phyloP scores from a whole-genome alignment of 306 rosid genomes.

The Lathyrus sativus region DNA sequence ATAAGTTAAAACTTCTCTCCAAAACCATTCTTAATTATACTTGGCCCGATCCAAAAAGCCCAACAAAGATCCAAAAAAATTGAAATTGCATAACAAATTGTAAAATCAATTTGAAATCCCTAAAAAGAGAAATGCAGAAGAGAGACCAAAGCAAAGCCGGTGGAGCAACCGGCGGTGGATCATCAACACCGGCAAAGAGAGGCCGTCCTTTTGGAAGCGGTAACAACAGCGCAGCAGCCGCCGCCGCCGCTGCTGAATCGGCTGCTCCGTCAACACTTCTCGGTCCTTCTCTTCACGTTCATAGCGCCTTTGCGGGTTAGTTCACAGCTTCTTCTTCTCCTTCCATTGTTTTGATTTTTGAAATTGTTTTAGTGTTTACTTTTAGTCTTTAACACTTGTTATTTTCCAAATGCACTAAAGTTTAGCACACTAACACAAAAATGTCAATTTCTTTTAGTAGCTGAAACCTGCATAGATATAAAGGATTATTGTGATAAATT shows the following conservation, averaged over 20 bases:
- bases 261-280: conserved; percentile 83
- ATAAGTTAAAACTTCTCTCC: too few species aligned
- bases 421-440: too few species aligned
- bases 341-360: background rate
- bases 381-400: background rate
- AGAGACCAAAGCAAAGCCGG: conserved; percentile 77
- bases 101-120: conserved; percentile 30
- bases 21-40: too few species aligned
- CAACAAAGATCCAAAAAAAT: conserved; percentile 12
- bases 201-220: conserved; percentile 95
- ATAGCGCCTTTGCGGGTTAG: conserved; percentile 86
- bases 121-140: conserved; percentile 72
- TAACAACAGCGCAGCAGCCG: conserved; percentile 57
- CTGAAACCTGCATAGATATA: too few species aligned
- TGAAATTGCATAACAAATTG: background rate
- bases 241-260: conserved; percentile 58
- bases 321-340: conserved; percentile 29
- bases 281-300: conserved; percentile 95
- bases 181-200: conserved; percentile 83
- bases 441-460: too few species aligned
- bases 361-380: background rate
- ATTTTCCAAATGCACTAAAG: too few species aligned
- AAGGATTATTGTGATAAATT: too few species aligned
- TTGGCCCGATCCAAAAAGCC: conserved; percentile 6
- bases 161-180: conserved; percentile 61